These are phyloP conservation scores for Cymbidium sinense DNA, from an alignment of 106 monocot genomes.

Conservation along the genomic window DNA sequence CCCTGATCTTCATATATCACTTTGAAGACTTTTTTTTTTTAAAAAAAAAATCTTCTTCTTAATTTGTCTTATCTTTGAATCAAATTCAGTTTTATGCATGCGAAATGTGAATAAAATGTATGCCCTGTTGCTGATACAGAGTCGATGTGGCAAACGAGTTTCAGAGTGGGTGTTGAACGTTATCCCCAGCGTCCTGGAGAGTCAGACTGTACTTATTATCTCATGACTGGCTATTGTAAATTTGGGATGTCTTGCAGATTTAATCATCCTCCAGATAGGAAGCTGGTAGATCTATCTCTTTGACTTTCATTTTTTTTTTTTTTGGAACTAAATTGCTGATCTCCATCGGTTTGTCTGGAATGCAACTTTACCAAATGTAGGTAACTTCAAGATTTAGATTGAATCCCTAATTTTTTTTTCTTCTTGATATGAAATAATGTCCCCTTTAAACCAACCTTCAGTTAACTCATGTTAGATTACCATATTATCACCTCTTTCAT, in stretches of 20 bases:
- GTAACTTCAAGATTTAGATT: too few relatives aligned
- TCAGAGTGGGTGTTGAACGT: too few relatives aligned
- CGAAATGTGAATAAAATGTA: not conserved
- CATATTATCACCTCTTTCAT: too few relatives aligned
- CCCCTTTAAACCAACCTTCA: too few relatives aligned
- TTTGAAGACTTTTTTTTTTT: too few relatives aligned
- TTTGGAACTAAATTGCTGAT: not conserved
- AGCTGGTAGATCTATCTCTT: slow-evolving; percentile 25
- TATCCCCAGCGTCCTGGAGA: slow-evolving; percentile 52
- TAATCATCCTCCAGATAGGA: slow-evolving; percentile 40
- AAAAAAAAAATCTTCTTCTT: not conserved
- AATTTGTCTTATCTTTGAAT: not conserved
- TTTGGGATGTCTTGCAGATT: slow-evolving; percentile 67
- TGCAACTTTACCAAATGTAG: too few relatives aligned
- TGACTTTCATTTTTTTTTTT: not conserved
- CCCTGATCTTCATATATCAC: too few relatives aligned
- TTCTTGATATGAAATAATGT: too few relatives aligned
- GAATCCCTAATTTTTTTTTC: too few relatives aligned
- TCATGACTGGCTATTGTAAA: slow-evolving; percentile 53
- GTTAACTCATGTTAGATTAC: too few relatives aligned
- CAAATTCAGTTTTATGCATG: not conserved
- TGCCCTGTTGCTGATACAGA: slow-evolving; percentile 35
- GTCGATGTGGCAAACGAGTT: too few relatives aligned
- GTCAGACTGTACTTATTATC: slow-evolving; percentile 55
- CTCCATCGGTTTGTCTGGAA: not conserved